phyloP scores from a whole-genome alignment of 768 basidiomycete genomes.

The Psilocybe tampanensis region DNA sequence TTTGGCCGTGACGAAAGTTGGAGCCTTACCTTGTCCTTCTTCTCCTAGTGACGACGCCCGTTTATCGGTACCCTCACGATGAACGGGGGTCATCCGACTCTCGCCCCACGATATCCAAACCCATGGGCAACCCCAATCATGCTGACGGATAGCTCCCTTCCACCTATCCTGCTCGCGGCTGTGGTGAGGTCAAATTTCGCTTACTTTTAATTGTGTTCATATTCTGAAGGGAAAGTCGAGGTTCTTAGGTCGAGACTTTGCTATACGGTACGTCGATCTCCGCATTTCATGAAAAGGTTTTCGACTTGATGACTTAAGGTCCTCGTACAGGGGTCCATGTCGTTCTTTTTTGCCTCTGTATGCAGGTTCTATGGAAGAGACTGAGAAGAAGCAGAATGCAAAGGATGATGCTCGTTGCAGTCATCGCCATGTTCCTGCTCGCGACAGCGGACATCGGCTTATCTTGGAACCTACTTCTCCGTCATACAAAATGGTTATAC shows the following conservation, averaged over 20 bases:
- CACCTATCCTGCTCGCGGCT: conserved; percentile 8
- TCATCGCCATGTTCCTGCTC: conserved; percentile 20
- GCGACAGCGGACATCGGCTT: conserved; percentile 25
- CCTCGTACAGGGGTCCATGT: conserved; percentile 31
- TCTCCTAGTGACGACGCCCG: background rate
- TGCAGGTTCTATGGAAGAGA: conserved; percentile 16
- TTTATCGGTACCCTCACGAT: background rate
- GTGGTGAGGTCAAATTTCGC: conserved; percentile 12
- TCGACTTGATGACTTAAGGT: no score
- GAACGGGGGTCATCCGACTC: background rate
- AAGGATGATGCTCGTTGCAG: conserved; percentile 17
- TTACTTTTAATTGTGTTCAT: background rate
- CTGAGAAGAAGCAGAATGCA: conserved; percentile 11
- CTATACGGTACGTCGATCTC: conserved; percentile 25
- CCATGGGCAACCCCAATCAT: conserved; percentile 4
- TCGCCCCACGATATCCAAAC: background rate
- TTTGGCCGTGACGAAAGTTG: no score
- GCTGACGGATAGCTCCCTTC: conserved; percentile 3
- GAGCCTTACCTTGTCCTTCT: no score
- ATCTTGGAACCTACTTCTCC: conserved; percentile 16
- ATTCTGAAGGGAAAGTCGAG: background rate
- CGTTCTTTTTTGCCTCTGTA: conserved; percentile 30
- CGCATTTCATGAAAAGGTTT: no score
- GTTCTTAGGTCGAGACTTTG: conserved; percentile 31
- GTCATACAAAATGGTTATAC: conserved; percentile 10